These are phyloP conservation scores for Mediolabrus comicus DNA, from an alignment of 108 stramenopile genomes.

Conservation along the genomic window DNA sequence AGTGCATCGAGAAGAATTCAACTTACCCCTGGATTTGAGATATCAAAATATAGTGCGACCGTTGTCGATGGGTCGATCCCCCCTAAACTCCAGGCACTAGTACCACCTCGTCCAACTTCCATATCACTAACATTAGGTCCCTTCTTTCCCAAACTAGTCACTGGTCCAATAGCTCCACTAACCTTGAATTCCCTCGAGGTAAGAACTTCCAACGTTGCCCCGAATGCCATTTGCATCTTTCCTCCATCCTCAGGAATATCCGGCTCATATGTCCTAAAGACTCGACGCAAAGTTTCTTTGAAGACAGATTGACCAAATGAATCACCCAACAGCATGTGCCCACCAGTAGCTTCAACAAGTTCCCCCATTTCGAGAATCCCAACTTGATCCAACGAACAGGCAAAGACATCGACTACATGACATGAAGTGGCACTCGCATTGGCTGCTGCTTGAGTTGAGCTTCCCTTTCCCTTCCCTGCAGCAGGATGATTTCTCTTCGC, in stretches of 20 bases:
- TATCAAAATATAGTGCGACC: conserved; percentile 98
- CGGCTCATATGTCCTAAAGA: conserved; percentile 87
- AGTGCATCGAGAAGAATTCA: background rate
- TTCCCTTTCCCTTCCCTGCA: conserved; percentile 43
- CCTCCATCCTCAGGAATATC: conserved; percentile 89
- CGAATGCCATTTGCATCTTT: conserved; percentile 92
- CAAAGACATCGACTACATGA: conserved; percentile 98
- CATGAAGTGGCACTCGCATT: conserved; percentile 51
- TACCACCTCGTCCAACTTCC: conserved; percentile 97
- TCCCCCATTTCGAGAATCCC: conserved; percentile 96
- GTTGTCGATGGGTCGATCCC: conserved; percentile 96
- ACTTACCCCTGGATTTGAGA: conserved; percentile 77
- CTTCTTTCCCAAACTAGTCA: conserved; percentile 87
- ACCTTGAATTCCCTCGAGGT: conserved; percentile 95
- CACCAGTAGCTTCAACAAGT: conserved; percentile 94
- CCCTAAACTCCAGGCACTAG: conserved; percentile 96
- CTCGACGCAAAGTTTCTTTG: conserved; percentile 95
- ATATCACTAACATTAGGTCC: conserved; percentile 91
- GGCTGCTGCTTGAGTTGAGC: conserved; percentile 32
- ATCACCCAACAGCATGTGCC: conserved; percentile 96
- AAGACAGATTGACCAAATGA: conserved; percentile 97
- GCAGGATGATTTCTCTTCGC: conserved; percentile 42
- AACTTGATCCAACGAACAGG: conserved; percentile 97
- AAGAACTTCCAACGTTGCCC: conserved; percentile 89
- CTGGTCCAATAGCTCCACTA: conserved; percentile 84